Evolutionary conservation across 768 basidiomycete species (phyloP).

Genomic region (Leccinum uliginosum): DNA sequence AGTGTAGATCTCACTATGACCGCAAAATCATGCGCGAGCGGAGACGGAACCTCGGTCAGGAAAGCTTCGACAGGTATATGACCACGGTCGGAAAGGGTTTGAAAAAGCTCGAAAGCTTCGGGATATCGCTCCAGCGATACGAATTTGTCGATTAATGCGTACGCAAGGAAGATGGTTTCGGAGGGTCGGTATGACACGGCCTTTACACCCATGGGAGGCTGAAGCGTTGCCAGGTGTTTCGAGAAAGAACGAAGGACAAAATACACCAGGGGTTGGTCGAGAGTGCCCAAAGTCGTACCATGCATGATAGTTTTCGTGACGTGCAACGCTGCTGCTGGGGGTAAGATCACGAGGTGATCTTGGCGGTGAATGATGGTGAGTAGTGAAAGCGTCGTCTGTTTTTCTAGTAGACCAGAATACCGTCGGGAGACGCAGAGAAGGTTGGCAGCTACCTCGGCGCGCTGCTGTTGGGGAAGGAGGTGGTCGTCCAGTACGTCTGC

Average conservation of each 20-base stretch:
- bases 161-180: slow-evolving; percentile 35
- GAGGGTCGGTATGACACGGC: slow-evolving; percentile 39
- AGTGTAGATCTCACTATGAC: slow-evolving; percentile 48
- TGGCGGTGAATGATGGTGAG: slow-evolving; percentile 18
- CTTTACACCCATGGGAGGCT: slow-evolving; percentile 24
- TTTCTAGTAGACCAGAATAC: slow-evolving; percentile 17
- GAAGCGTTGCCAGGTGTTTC: slow-evolving; percentile 21
- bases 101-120: slow-evolving; percentile 45
- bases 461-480: slow-evolving; percentile 17
- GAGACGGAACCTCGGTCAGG: slow-evolving; percentile 31
- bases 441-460: slow-evolving; percentile 22
- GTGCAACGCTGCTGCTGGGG: slow-evolving; percentile 13
- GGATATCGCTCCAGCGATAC: slow-evolving; percentile 31
- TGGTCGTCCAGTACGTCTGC: slow-evolving; percentile 36
- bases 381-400: slow-evolving; percentile 20
- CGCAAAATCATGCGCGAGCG: slow-evolving; percentile 35
- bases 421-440: slow-evolving; percentile 24
- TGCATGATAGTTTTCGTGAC: slow-evolving; percentile 22
- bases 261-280: slow-evolving; percentile 22
- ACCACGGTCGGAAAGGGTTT: slow-evolving; percentile 40
- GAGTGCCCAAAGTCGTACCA: slow-evolving; percentile 6
- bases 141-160: slow-evolving; percentile 41
- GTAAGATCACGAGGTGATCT: slow-evolving; percentile 9
- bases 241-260: slow-evolving; percentile 32
- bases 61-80: slow-evolving; percentile 48